Base-by-base conservation (phyloP, 225 moss, liverwort and hornwort genomes). In the Straminergon stramineum region DNA sequence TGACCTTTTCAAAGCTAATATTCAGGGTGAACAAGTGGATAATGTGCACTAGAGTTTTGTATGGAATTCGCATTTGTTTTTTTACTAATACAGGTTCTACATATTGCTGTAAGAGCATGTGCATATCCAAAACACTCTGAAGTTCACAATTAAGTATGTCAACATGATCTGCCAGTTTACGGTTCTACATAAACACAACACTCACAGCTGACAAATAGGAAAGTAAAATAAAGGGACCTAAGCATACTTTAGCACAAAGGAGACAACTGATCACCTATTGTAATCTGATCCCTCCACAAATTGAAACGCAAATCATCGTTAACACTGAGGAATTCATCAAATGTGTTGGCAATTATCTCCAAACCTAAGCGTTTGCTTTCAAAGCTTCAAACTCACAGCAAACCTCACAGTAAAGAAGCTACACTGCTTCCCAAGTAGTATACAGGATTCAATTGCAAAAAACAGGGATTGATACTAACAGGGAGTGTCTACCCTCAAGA, bases 401-500 rank as follows among this genome's bases (percentile, higher is more conserved):
- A 84, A 69, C 51, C 60, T 85, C 69, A 63, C 84, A 80, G 68
- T 56, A 87, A 82, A 85, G 37, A 82, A 77, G 87, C 77, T 89
- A 90, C 87, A 89, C 69, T 85, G 35, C 63, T 89, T 84, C 86
- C 77, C 90, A 85, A 88, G 53, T 93, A 90, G 87, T 88, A 90
- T 90, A 92, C 92, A 93, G 84, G 71, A 37, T 87, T 75, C 84
- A 85, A 79, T 79, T n/a, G 76, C 76, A 17, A 85, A 84, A 92
- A 89, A 88, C 66, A 89, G 35, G 52, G 76, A 57, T n/a, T 84
- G 63, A 81, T 37, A 64, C 62, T 58, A 73, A 89, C 67, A 75
- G 9, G 37, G 35, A 77, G 70, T n/a, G 89, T 89, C 71, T n/a
- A 64, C 35, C 48, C 82, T 97, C 92, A 97, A 89, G 96, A 97